Conservation (phyloP, 305 asterid genomes). For the Rubia peregrina region DNA sequence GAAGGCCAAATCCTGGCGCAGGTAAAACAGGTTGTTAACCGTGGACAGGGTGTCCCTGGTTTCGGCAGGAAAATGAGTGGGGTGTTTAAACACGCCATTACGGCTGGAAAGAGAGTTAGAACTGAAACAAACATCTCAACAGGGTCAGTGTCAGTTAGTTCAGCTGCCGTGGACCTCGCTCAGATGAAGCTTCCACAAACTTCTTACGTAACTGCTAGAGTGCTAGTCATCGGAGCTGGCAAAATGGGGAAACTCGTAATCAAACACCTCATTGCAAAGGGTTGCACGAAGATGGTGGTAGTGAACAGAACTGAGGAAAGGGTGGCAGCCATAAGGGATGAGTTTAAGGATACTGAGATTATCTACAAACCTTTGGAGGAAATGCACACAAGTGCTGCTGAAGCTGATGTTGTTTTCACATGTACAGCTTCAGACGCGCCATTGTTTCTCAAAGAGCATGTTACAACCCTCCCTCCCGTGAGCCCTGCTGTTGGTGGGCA, state of each 20-base stretch:
- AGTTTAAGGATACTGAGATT: conserved; percentile 60
- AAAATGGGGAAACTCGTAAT: conserved; percentile 93
- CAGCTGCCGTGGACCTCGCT: conserved; percentile 96
- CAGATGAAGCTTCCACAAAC: conserved; percentile 59
- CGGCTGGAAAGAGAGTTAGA: conserved; percentile 87
- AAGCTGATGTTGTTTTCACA: conserved; percentile 72
- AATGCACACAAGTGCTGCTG: conserved; percentile 48
- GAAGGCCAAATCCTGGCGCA: conserved; percentile 94
- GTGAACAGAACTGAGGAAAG: conserved; percentile 69
- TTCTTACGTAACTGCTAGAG: conserved; percentile 42
- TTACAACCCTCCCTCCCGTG: conserved; percentile 42
- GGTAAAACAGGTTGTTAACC: conserved; percentile 81
- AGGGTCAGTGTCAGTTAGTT: conserved; percentile 89
- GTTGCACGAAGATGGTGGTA: conserved; percentile 62
- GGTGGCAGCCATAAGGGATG: conserved; percentile 52
- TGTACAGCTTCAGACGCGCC: conserved; percentile 62
- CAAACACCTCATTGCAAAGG: conserved; percentile 77
- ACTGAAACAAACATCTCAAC: conserved; percentile 71
- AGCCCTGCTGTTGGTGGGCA: conserved; percentile 38
- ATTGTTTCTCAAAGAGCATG: conserved; percentile 53
- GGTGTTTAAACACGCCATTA: conserved; percentile 75
- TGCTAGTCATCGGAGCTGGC: conserved; percentile 88
- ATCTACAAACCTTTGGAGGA: conserved; percentile 51
- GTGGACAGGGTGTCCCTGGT: conserved; percentile 69
- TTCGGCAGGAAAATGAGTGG: conserved; percentile 71